phyloP scores from a whole-genome alignment of 1,139 yeast genomes.

The Yamadazyma diospyri region DNA sequence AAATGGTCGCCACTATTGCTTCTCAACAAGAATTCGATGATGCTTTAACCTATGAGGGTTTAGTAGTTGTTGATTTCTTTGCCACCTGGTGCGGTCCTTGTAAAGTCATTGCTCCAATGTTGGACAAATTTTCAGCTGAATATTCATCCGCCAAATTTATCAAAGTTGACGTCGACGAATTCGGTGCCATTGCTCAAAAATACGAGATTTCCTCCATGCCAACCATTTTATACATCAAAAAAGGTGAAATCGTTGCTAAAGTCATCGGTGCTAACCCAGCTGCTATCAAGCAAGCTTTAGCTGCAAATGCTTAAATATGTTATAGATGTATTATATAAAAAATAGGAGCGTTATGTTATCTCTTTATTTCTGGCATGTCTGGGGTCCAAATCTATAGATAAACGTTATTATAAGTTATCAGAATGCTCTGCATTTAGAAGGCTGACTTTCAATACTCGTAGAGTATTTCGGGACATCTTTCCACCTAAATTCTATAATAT shows the following conservation, averaged over 20 bases:
- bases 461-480: too few relatives aligned
- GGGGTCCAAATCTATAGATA: background rate
- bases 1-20: conserved; percentile 31
- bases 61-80: conserved; percentile 79
- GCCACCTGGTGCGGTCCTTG: conserved; percentile 97
- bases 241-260: conserved; percentile 68
- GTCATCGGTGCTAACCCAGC: conserved; percentile 88
- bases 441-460: too few relatives aligned
- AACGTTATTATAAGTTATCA: too few relatives aligned
- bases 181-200: conserved; percentile 70
- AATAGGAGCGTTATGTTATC: background rate
- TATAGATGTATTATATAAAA: background rate
- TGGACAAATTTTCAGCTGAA: conserved; percentile 56
- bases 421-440: too few relatives aligned
- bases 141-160: conserved; percentile 59
- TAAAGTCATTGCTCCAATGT: conserved; percentile 75
- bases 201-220: conserved; percentile 87
- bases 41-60: conserved; percentile 51
- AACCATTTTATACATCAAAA: conserved; percentile 75
- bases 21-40: conserved; percentile 54
- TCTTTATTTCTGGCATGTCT: background rate
- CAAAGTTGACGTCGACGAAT: conserved; percentile 53
- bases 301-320: conserved; percentile 43
- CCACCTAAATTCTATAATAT: too few relatives aligned
- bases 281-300: conserved; percentile 69